A percentile compares a stretch with the other conserved stretches of the same genome.
phyloP scores from a whole-genome alignment of 2,329 filamentous ascomycete genomes.

The Penicillium frequentans region DNA sequence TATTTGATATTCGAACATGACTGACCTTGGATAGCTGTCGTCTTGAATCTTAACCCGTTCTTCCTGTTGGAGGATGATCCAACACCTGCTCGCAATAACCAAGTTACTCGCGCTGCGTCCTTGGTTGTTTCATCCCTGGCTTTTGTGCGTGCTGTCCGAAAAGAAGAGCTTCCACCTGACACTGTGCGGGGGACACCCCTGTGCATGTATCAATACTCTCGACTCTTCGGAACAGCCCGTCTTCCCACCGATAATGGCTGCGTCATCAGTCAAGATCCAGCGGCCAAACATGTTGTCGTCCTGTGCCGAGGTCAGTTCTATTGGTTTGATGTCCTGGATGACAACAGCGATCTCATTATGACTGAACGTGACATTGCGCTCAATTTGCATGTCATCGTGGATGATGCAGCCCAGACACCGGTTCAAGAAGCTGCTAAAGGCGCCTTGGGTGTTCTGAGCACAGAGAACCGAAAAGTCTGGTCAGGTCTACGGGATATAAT shows the following conservation, averaged over 20 bases:
- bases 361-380: slow-evolving; percentile 88
- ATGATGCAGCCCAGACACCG: slow-evolving; percentile 84
- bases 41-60: slow-evolving; percentile 96
- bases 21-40: slow-evolving; percentile 60
- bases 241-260: slow-evolving; percentile 94
- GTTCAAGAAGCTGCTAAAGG: slow-evolving; percentile 96
- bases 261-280: slow-evolving; percentile 90
- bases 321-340: slow-evolving; percentile 96
- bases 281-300: slow-evolving; percentile 90
- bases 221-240: slow-evolving; percentile 89
- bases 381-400: slow-evolving; percentile 88
- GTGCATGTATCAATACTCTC: slow-evolving; percentile 98
- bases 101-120: slow-evolving; percentile 91
- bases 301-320: slow-evolving; percentile 96
- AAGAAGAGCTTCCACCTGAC: slow-evolving; percentile 90
- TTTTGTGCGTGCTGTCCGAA: slow-evolving; percentile 88
- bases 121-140: slow-evolving; percentile 85
- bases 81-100: slow-evolving; percentile 92
- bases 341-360: slow-evolving; percentile 95
- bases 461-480: slow-evolving; percentile 96
- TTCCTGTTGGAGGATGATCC: slow-evolving; percentile 97
- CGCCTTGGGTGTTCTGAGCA: slow-evolving; percentile 88
- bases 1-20: neutral
- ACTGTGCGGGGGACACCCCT: slow-evolving; percentile 78
- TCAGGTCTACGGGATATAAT: slow-evolving; percentile 86